phyloP scores from a whole-genome alignment of 2,329 filamentous ascomycete species.

The Xylariales sp. region DNA sequence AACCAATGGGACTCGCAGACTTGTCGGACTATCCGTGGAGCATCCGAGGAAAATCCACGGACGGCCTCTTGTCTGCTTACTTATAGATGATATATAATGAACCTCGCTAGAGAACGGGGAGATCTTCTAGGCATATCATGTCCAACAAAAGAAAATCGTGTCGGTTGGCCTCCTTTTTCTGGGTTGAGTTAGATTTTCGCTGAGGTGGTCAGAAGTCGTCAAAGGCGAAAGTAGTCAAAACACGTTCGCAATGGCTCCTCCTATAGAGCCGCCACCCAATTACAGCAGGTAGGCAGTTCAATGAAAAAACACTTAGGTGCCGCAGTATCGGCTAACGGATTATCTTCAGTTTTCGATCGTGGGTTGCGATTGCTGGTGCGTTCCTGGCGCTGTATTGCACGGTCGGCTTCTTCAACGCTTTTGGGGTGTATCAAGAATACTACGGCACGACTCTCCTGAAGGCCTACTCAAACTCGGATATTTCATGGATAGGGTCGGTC shows the following conservation, averaged over 20 bases:
- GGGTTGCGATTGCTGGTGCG: slow-evolving; percentile 41
- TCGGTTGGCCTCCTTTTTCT: not conserved
- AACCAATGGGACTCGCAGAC: not conserved
- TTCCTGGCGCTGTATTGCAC: slow-evolving; percentile 45
- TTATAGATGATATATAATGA: slow-evolving; percentile 7
- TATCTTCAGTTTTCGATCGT: slow-evolving; percentile 33
- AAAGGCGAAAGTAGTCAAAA: not conserved
- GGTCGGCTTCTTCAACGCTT: slow-evolving; percentile 51
- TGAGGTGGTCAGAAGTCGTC: not conserved
- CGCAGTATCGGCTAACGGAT: not conserved
- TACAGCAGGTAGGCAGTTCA: slow-evolving; percentile 21
- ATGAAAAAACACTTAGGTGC: not conserved
- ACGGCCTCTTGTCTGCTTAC: not conserved
- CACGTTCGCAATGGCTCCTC: slow-evolving; percentile 21
- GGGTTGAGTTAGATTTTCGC: not conserved
- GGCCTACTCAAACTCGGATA: slow-evolving; percentile 44
- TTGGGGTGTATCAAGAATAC: slow-evolving; percentile 52
- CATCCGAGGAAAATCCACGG: slow-evolving; percentile 18
- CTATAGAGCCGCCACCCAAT: slow-evolving; percentile 31
- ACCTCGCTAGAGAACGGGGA: not conserved
- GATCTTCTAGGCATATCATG: not conserved
- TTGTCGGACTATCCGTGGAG: slow-evolving; percentile 28
- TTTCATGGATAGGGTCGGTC: slow-evolving; percentile 52
- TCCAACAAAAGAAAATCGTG: not conserved
- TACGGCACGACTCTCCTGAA: slow-evolving; percentile 42